Percentiles rank a stretch among this genome's conserved stretches.
These are phyloP conservation scores for Xylariomycetidae sp. DNA, from an alignment of 2,329 filamentous ascomycete species.

Conservation along the genomic window DNA sequence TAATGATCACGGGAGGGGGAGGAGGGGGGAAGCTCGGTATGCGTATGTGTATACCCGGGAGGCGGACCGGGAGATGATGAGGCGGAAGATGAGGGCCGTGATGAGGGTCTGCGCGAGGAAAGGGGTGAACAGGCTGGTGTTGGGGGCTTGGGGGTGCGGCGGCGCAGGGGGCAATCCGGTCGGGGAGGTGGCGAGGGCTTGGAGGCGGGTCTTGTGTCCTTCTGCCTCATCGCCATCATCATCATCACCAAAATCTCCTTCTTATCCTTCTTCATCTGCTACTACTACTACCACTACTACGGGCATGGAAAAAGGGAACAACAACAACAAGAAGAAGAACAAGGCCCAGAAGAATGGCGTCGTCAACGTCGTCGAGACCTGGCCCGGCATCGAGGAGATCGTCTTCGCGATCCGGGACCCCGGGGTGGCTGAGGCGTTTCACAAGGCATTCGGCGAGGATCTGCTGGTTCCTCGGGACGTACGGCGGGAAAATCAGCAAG, in stretches of 20 bases:
- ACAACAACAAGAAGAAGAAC: conserved; percentile 1
- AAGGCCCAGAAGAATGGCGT: no score
- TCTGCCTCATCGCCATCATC: no score
- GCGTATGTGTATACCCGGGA: no score
- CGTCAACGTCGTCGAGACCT: no score
- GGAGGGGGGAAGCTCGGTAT: no score
- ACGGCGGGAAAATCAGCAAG: conserved; percentile 26
- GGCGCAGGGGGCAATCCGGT: conserved; percentile 61
- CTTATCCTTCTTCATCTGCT: no score
- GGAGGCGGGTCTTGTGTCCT: conserved; percentile 43
- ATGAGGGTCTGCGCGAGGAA: conserved; percentile 45
- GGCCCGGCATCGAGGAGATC: conserved; percentile 45
- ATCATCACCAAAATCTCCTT: no score
- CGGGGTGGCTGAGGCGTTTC: conserved; percentile 49
- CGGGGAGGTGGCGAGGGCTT: conserved; percentile 51
- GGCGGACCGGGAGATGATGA: conserved; percentile 45
- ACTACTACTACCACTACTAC: no score
- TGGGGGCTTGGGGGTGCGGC: conserved; percentile 63
- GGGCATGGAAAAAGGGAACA: conserved; percentile 6
- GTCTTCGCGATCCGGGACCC: conserved; percentile 54
- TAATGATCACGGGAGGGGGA: no score
- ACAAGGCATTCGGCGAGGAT: conserved; percentile 39
- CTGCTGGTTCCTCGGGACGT: conserved; percentile 26
- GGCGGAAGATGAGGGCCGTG: conserved; percentile 54
- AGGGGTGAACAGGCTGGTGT: conserved; percentile 44